Conservation (phyloP, 2,329 filamentous ascomycete genomes). For the Exophiala mesophila region DNA sequence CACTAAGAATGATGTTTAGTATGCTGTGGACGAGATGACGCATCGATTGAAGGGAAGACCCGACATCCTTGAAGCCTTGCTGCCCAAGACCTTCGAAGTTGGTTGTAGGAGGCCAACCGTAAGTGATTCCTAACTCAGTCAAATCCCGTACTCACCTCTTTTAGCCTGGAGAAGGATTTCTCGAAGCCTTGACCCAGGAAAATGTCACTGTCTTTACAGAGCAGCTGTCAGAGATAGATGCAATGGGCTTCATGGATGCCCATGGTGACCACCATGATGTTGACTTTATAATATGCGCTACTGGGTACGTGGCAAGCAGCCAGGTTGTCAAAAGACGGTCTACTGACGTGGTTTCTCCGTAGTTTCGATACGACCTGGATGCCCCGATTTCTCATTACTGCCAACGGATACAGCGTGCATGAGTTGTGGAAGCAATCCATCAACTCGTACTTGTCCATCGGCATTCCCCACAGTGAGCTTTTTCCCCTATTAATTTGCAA, state of each 20-base stretch:
- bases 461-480: background rate
- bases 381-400: slow-evolving; percentile 9
- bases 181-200: slow-evolving; percentile 37
- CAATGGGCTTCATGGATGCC: slow-evolving; percentile 2
- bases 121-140: too few species aligned
- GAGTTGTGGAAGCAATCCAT: slow-evolving; percentile 2
- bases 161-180: slow-evolving; percentile 39
- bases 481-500: background rate
- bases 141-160: too few species aligned
- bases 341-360: background rate
- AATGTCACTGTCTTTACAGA: background rate
- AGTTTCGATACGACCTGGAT: slow-evolving; percentile 21
- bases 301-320: slow-evolving; percentile 31
- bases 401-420: slow-evolving; percentile 2
- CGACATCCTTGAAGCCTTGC: slow-evolving; percentile 39
- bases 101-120: slow-evolving; percentile 37
- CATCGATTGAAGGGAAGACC: slow-evolving; percentile 29
- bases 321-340: background rate
- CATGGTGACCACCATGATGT: slow-evolving; percentile 16
- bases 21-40: slow-evolving; percentile 11
- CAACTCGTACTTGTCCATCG: background rate
- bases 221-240: slow-evolving; percentile 1
- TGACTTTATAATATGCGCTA: slow-evolving; percentile 23
- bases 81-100: slow-evolving; percentile 39
- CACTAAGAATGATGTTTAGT: slow-evolving; percentile 11